phyloP scores from a whole-genome alignment of 2,329 filamentous ascomycete genomes.

The Westerdykella ornata region DNA sequence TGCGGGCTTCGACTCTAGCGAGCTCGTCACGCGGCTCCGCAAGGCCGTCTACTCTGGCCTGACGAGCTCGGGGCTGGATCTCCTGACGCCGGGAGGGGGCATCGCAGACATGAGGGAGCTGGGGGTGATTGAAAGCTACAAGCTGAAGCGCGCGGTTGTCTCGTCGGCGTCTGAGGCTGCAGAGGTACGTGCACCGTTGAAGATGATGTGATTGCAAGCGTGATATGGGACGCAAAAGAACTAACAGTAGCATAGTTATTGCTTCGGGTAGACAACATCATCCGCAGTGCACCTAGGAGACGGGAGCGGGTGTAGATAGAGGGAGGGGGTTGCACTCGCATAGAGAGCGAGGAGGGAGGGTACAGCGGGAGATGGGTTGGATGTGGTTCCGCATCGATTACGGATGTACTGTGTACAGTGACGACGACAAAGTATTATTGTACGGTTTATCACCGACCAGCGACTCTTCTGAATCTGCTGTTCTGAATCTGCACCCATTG shows the following conservation, averaged over 20 bases:
- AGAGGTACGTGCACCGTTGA: slow-evolving; percentile 59
- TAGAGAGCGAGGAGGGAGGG: too few relatives aligned
- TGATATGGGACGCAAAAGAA: slow-evolving; percentile 5
- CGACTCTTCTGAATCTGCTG: too few relatives aligned
- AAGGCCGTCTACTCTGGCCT: slow-evolving; percentile 94
- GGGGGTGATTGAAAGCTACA: slow-evolving; percentile 96
- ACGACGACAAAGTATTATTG: too few relatives aligned
- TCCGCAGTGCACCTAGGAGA: slow-evolving; percentile 80
- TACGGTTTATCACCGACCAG: too few relatives aligned
- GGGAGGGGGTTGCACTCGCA: background rate
- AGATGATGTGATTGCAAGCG: slow-evolving; percentile 2
- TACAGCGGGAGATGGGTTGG: too few relatives aligned
- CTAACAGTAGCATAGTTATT: slow-evolving; percentile 57
- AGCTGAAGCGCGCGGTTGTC: slow-evolving; percentile 96
- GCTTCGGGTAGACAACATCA: slow-evolving; percentile 94
- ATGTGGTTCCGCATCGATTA: too few relatives aligned
- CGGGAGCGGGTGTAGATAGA: slow-evolving; percentile 62
- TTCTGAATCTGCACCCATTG: too few relatives aligned
- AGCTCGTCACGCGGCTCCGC: slow-evolving; percentile 82
- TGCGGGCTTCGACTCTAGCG: slow-evolving; percentile 89
- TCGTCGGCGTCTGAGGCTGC: slow-evolving; percentile 93
- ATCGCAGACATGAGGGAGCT: slow-evolving; percentile 93
- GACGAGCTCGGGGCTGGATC: slow-evolving; percentile 83
- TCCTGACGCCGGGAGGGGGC: slow-evolving; percentile 81
- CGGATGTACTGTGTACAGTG: too few relatives aligned